Conservation (phyloP, 2,329 filamentous ascomycete genomes). For the Podosphaera fusca region DNA sequence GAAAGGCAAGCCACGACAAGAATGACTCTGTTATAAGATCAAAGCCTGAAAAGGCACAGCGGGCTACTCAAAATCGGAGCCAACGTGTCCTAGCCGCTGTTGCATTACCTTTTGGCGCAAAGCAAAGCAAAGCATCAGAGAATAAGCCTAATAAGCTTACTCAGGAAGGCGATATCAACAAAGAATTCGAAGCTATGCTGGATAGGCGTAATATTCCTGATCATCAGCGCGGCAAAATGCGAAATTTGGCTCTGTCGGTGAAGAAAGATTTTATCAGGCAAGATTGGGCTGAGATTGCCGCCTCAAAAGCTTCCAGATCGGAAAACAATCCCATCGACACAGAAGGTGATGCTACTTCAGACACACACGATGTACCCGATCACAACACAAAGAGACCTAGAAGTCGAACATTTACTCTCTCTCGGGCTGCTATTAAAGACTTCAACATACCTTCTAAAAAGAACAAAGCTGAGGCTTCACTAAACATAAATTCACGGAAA, state of each 20-base stretch:
- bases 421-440: constrained; percentile 22
- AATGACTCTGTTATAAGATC: constrained; percentile 13
- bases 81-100: constrained; percentile 39
- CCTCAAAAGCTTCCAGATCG: constrained; percentile 22
- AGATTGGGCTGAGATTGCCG: constrained; percentile 50
- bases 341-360: constrained; percentile 18
- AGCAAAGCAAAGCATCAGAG: constrained; percentile 14
- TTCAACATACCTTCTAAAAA: constrained; percentile 52
- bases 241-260: constrained; percentile 65
- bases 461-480: constrained; percentile 38
- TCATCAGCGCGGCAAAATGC: constrained; percentile 86
- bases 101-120: constrained; percentile 32
- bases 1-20: constrained; percentile 10
- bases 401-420: constrained; percentile 48
- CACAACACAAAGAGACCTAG: constrained; percentile 32
- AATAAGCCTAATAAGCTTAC: constrained; percentile 14
- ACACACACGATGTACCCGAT: constrained; percentile 15
- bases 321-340: constrained; percentile 19
- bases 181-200: constrained; percentile 38
- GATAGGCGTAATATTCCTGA: constrained; percentile 84
- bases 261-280: constrained; percentile 91
- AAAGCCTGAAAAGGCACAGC: constrained; percentile 15
- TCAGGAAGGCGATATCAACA: constrained; percentile 30
- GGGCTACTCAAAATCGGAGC: constrained; percentile 22
- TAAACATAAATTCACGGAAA: constrained; percentile 41